Evolutionary conservation across 306 rosid species (phyloP).

Genomic region (Pyrus betulifolia): DNA sequence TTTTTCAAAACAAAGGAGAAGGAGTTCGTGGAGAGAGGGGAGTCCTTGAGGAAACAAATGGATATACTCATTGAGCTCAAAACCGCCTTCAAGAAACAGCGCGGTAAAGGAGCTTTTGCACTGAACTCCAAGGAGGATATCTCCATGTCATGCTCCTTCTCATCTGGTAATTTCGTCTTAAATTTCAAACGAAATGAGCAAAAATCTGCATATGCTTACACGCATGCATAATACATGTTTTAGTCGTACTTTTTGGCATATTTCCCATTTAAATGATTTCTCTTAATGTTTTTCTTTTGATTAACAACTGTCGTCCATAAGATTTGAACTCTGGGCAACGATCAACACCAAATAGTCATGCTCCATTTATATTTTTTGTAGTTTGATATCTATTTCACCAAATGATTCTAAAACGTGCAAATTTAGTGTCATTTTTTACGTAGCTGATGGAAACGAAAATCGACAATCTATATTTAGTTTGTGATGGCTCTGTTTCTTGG

Average conservation of each 20-base stretch:
- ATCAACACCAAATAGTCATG: neutral
- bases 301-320: too few relatives aligned
- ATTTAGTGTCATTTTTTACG: neutral
- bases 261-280: neutral
- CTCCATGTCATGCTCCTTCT: slow-evolving; percentile 71
- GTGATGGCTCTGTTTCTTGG: slow-evolving; percentile 1
- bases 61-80: slow-evolving; percentile 67
- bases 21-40: slow-evolving; percentile 88
- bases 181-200: neutral
- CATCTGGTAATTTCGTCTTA: slow-evolving; percentile 45
- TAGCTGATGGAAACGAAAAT: neutral
- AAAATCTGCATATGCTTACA: neutral
- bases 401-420: neutral
- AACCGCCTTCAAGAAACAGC: slow-evolving; percentile 46
- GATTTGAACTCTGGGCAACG: too few relatives aligned
- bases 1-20: slow-evolving; percentile 69
- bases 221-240: neutral
- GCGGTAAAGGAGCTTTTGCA: slow-evolving; percentile 27
- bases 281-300: neutral
- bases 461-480: neutral
- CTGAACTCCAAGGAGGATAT: slow-evolving; percentile 65
- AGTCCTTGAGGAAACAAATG: slow-evolving; percentile 71
- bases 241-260: neutral
- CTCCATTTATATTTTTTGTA: neutral
- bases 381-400: neutral